Base-by-base conservation (phyloP, 2,329 filamentous ascomycete genomes). In the Neofusicoccum kwambonambiense region DNA sequence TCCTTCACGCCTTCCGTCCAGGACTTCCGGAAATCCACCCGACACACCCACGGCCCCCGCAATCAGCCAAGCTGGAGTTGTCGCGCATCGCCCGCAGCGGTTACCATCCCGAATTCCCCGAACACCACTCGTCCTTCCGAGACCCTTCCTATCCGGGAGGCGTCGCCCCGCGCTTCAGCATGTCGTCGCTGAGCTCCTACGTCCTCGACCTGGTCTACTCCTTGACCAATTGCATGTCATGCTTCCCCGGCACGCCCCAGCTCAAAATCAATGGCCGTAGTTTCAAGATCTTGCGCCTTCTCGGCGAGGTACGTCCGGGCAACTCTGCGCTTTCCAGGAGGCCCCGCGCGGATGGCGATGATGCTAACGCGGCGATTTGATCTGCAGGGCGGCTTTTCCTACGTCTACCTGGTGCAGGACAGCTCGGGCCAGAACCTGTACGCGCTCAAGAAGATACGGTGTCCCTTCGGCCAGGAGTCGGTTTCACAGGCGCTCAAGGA, bases 321-420 rank as follows among this genome's bases (percentile, higher is more conserved):
- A 6, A 17, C n/a, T 19, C 19, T 17, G 15, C 27, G 27, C 7
- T 6, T 9, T 13, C 17, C 34, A n/a, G n/a, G 9, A 37, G 1
- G 3, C 17, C 15, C n/a, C n/a, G 49, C 49, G 35, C 49, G 8
- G 41, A 41, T n/a, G 22, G n/a, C 31, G 6, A 13, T 6, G 42
- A 27, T 9, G 19, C 50, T 64, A 13, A 64, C 9, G 4, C 35
- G 15, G 27, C 62, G 62, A 34, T 68, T 56, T 5, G 41, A 41
- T 27, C n/a, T 34, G 45, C 37, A 94, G 90, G 95, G 95, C 76
- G 95, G 95, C 74, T 99, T 99, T 83, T 97, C 93, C 69, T 99
- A 98, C 79, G 95, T 99, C 71, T 99, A 99, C 81, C 91, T 99
- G 66, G 95, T 99, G 66, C 91, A 98, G 83, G 93, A 97, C 78